These are phyloP conservation scores for Durotheca rogersii DNA, from an alignment of 495 filamentous ascomycete genomes.

Conservation along the genomic window DNA sequence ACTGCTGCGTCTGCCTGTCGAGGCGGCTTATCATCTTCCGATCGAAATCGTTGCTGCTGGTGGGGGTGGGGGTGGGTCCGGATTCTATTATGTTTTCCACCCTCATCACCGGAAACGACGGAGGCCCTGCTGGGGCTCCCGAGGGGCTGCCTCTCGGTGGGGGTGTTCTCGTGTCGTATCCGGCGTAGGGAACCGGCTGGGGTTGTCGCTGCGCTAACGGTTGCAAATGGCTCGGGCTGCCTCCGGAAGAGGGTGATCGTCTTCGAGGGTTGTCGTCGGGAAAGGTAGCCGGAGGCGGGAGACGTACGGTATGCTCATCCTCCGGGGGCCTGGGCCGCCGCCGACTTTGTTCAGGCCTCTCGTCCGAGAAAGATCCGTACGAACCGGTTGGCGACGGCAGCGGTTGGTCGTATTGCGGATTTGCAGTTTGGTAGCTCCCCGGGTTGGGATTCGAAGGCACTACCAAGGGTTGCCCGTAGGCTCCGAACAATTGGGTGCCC, in stretches of 20 bases:
- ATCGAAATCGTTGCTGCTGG: constrained; percentile 42
- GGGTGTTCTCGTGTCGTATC: constrained; percentile 28
- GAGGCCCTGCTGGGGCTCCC: constrained; percentile 25
- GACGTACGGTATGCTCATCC: constrained; percentile 44
- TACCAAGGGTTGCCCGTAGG: constrained; percentile 51
- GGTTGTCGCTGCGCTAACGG: constrained; percentile 34
- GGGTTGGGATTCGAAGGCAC: constrained; percentile 24
- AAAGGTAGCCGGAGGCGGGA: constrained; percentile 47
- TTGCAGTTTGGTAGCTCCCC: constrained; percentile 31
- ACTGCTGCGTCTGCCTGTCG: constrained; percentile 25
- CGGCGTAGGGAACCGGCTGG: constrained; percentile 23
- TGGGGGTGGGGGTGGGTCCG: constrained; percentile 19
- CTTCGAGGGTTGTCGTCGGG: constrained; percentile 48
- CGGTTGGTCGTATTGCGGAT: constrained; percentile 37
- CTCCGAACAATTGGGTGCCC: constrained; percentile 49
- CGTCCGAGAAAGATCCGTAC: constrained; percentile 33
- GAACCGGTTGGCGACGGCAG: constrained; percentile 40
- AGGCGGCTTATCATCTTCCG: constrained; percentile 45
- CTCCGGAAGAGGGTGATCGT: constrained; percentile 47
- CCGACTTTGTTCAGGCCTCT: constrained; percentile 30
- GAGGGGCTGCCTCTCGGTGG: constrained; percentile 32
- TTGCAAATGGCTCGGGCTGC: constrained; percentile 45
- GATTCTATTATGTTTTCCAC: constrained; percentile 44
- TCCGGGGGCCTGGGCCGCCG: constrained; percentile 42
- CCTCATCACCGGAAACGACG: constrained; percentile 46